Evolutionary conservation across 805 yeast species (phyloP), one percentile per base, ranked within the genome.

Genomic region (Candida pseudoglaebosa): DNA sequence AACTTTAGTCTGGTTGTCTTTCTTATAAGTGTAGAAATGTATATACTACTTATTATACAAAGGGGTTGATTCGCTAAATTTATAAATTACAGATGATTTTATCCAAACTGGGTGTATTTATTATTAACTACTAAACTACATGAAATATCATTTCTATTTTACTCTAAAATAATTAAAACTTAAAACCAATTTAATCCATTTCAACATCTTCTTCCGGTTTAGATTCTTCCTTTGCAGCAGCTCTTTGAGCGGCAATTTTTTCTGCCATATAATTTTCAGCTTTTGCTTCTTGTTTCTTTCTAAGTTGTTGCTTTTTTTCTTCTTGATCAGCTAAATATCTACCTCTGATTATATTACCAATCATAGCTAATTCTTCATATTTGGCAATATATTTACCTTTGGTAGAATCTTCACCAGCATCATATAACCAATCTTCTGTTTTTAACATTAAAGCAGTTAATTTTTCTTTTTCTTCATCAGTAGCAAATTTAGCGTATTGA

Each of bases 351-450:
- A 93, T 72, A 77, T 93, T 91, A 66, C 99, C 99, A 53, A 82
- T 73, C 31, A 95, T 78, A 33, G 96, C 95, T 59, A 93, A 81
- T 70, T 93, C 99, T 72, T 93, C 98, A 71, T 89, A 89, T 71
- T 86, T 90, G 59, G 99, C 98, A 68, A 95, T 82, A 77, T 91
- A 93, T 65, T 84, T 87, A 55, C 93, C 99, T 80, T 93, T 90
- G 58, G 90, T 77, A 47, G 97, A 79, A 66, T 93, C 99, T 62
- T 86, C 89, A 60, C 98, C 98, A 41, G 89, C 99, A 46, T 85
- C 95, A 69, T 93, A 93, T 58, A 93, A 80, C 99, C 99, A 93
- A 61, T 91, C 96, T 77, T 93, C 99, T 50, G 98, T 80, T 65
- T 81, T 83, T 58, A 75, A 62, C 61, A 93, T 77, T 75, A 84